Evolutionary conservation across 331 rosid genomes (phyloP).

Genomic region (Rhamnella rubrinervis): DNA sequence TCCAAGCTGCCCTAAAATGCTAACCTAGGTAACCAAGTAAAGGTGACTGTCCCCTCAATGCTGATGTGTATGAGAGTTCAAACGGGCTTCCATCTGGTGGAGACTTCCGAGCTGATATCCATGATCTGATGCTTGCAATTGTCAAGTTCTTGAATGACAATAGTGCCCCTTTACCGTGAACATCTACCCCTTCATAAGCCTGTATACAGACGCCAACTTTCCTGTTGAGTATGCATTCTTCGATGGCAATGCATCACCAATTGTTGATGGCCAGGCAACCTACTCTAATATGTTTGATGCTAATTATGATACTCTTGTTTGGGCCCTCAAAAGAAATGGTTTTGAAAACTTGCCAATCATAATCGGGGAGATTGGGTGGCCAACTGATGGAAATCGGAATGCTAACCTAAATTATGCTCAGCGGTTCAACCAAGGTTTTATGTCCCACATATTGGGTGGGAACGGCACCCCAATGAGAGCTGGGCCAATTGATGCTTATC

Average conservation of each 20-base stretch:
- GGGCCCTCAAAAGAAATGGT: constrained; percentile 53
- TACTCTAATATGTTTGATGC: constrained; percentile 61
- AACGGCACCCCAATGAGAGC: constrained; percentile 61
- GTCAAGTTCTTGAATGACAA: constrained; percentile 50
- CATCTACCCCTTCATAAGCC: constrained; percentile 61
- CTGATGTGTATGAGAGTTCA: constrained; percentile 44
- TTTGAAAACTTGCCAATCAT: constrained; percentile 45
- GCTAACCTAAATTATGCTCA: constrained; percentile 44
- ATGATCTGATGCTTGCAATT: constrained; percentile 36
- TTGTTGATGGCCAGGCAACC: constrained; percentile 36
- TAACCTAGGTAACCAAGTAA: constrained; percentile 42
- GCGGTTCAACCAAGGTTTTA: constrained; percentile 54
- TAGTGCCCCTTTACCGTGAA: constrained; percentile 48
- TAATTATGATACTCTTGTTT: constrained; percentile 50
- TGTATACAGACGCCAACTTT: constrained; percentile 40
- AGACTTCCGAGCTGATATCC: constrained; percentile 53
- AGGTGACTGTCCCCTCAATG: constrained; percentile 44
- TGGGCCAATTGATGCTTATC: constrained; percentile 44
- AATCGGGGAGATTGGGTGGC: constrained; percentile 65
- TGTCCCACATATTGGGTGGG: constrained; percentile 41
- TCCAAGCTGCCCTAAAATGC: constrained; percentile 57
- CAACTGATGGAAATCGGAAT: constrained; percentile 50
- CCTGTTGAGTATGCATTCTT: constrained; percentile 61
- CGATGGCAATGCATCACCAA: constrained; percentile 43
- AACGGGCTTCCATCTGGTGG: constrained; percentile 50